Evolutionary conservation across 2,329 filamentous ascomycete genomes (phyloP), one percentile per base, ranked within the genome.

Genomic region (Xylaria sp.): DNA sequence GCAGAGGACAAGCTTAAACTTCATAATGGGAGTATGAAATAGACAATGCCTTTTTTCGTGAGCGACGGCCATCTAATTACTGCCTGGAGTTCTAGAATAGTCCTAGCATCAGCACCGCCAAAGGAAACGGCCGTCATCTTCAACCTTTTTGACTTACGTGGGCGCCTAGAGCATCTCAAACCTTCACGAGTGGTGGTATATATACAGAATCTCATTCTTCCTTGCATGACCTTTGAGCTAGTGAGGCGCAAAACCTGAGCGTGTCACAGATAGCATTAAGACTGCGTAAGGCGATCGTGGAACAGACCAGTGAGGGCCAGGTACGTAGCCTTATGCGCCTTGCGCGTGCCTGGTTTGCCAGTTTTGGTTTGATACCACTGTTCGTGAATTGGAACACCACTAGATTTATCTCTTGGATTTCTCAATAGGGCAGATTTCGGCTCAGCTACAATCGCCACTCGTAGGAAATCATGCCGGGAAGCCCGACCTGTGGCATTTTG

Each of bases 31-130:
- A 13, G 23, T n/a, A 11, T 43, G 40, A 23, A 40, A 9, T 11
- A 13, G 17, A 3, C 43, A 17, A 27, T 25, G 10, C 13, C 43
- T 13, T 63, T 63, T 13, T 63, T 63, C 31, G 35, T 63, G 27
- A 63, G 60, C 55, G 60, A 63, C 17, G 51, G 60, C 21, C 56
- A 63, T 37, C 11, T 63, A 5, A 60, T 60, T 13, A 53, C 56
- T 7, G 51, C 56, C 25, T 63, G 60, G 60, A 40, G 55, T 23
- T 44, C 60, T 7, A 37, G 44, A 11, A 63, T 59, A 55, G 37
- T 63, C 27, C 15, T 63, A 5, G 48, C 60, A 6, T 59, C 60
- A 15, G 10, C 27, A 17, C 15, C 15, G 21, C 8, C 15, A 10
- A 46, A 33, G 46, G 47, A 51, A 4, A 10, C 41, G 7, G 56